These are phyloP conservation scores for Boletellus ananiceps DNA, from an alignment of 768 basidiomycete species.

Conservation along the genomic window DNA sequence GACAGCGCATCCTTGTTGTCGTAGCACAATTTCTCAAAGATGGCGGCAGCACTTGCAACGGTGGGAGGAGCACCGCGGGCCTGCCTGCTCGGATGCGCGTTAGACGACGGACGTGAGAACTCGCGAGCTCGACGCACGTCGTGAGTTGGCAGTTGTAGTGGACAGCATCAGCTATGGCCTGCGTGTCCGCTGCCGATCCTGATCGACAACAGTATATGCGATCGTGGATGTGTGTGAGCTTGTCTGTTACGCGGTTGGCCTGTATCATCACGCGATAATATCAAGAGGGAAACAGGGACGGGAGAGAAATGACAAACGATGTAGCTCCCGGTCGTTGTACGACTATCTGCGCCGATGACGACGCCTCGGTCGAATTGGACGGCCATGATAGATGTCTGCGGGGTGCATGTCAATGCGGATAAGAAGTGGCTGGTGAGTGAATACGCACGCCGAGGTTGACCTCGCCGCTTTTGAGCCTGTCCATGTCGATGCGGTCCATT, in stretches of 20 bases:
- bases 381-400: slow-evolving; percentile 97
- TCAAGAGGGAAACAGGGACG: neutral
- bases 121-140: slow-evolving; percentile 42
- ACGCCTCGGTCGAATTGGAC: slow-evolving; percentile 95
- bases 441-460: slow-evolving; percentile 89
- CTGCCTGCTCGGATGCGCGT: slow-evolving; percentile 38
- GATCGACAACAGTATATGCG: slow-evolving; percentile 99
- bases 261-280: slow-evolving; percentile 25
- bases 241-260: slow-evolving; percentile 99
- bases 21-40: slow-evolving; percentile 89
- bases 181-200: slow-evolving; percentile 96
- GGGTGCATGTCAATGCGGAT: neutral
- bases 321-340: slow-evolving; percentile 95
- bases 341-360: slow-evolving; percentile 93
- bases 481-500: slow-evolving; percentile 73
- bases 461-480: slow-evolving; percentile 89
- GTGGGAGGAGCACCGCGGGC: slow-evolving; percentile 61
- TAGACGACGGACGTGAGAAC: neutral
- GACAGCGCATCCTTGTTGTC: slow-evolving; percentile 84
- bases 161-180: slow-evolving; percentile 90
- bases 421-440: neutral
- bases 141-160: slow-evolving; percentile 78
- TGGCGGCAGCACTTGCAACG: slow-evolving; percentile 73
- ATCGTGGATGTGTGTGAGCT: slow-evolving; percentile 93
- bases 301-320: slow-evolving; percentile 55